Conservation (phyloP, 2,329 filamentous ascomycete species). For the Davidsoniella virescens region DNA sequence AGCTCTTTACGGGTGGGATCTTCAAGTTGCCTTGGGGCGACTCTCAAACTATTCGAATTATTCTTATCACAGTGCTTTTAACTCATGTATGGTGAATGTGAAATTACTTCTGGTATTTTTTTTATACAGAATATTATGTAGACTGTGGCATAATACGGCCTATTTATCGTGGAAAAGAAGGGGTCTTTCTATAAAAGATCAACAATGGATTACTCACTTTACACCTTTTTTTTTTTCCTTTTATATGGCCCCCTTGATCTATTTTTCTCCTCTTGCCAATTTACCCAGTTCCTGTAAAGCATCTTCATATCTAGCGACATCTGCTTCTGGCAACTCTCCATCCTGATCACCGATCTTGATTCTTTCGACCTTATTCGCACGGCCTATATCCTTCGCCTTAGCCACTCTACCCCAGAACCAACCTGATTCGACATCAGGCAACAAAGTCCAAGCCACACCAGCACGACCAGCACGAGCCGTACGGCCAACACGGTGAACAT, state of each 20-base stretch:
- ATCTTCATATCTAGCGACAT: constrained; percentile 31
- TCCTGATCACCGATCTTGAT: constrained; percentile 22
- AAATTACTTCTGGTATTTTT: too few species aligned
- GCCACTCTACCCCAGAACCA: constrained; percentile 88
- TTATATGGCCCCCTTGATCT: not conserved
- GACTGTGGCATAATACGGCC: too few species aligned
- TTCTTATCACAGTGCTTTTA: too few species aligned
- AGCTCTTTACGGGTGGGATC: too few species aligned
- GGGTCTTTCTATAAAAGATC: too few species aligned
- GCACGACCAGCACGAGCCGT: constrained; percentile 66
- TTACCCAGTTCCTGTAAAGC: constrained; percentile 47
- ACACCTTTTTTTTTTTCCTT: too few species aligned
- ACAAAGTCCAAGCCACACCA: constrained; percentile 74
- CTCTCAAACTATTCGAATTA: too few species aligned
- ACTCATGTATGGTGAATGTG: too few species aligned
- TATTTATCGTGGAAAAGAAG: too few species aligned
- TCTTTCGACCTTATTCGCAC: constrained; percentile 30
- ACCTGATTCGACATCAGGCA: constrained; percentile 64
- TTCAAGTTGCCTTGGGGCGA: too few species aligned
- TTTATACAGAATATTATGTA: too few species aligned
- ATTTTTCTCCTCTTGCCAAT: constrained; percentile 29
- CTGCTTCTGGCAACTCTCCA: constrained; percentile 29
- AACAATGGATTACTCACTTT: too few species aligned
- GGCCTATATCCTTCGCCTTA: constrained; percentile 33
- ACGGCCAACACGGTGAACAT: constrained; percentile 82